Conservation (phyloP, 768 basidiomycete genomes). For the Podaxis sp. region DNA sequence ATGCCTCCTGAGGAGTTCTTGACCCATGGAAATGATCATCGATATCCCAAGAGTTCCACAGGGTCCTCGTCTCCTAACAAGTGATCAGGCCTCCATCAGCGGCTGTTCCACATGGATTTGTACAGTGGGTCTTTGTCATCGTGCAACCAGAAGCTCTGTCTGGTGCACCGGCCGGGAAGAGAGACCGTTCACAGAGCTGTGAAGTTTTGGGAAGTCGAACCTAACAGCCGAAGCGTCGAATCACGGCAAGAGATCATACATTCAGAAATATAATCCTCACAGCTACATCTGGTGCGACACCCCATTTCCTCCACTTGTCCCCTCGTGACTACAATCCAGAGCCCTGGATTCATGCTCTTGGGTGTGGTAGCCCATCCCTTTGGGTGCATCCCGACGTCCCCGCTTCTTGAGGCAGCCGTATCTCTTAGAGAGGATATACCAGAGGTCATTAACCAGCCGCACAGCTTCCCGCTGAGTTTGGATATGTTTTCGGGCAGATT, state of each 20-base stretch:
- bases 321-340: not conserved
- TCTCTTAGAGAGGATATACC: not conserved
- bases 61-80: not conserved
- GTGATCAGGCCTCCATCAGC: not conserved
- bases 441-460: not conserved
- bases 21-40: slow-evolving; percentile 5
- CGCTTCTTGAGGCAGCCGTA: not conserved
- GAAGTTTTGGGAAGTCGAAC: not conserved
- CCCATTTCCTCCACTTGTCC: not conserved
- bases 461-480: not conserved
- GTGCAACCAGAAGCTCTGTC: not conserved
- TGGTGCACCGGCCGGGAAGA: not conserved
- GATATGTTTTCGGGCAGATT: not conserved
- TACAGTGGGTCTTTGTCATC: not conserved
- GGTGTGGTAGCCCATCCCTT: not conserved
- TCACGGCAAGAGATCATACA: slow-evolving; percentile 4
- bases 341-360: not conserved
- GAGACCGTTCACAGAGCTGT: slow-evolving; percentile 5
- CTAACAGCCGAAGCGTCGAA: slow-evolving; percentile 6
- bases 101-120: not conserved
- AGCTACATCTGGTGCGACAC: slow-evolving; percentile 1
- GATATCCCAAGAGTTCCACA: slow-evolving; percentile 5
- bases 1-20: not conserved
- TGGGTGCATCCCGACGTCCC: not conserved
- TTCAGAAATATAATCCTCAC: slow-evolving; percentile 2